Evolutionary conservation across 768 basidiomycete species (phyloP).

Genomic region (Leccinum uliginosum): DNA sequence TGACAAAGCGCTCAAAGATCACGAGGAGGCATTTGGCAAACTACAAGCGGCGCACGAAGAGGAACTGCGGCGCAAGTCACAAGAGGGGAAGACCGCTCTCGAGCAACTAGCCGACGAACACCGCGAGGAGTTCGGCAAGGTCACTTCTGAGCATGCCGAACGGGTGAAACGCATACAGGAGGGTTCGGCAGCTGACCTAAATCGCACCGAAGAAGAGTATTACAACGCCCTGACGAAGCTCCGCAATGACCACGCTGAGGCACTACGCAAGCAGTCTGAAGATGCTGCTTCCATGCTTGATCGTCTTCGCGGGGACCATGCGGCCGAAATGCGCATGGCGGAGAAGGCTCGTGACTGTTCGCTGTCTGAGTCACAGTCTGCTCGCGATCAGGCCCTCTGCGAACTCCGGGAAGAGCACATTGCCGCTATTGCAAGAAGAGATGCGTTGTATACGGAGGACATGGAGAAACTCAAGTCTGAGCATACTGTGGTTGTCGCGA

Average conservation of each 20-base stretch:
- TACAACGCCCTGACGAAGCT: conserved; percentile 77
- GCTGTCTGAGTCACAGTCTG: conserved; percentile 68
- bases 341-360: conserved; percentile 75
- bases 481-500: conserved; percentile 48
- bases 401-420: conserved; percentile 72
- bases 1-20: conserved; percentile 49
- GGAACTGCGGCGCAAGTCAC: conserved; percentile 47
- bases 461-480: conserved; percentile 62
- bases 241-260: conserved; percentile 64
- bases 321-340: conserved; percentile 62
- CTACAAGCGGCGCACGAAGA: conserved; percentile 52
- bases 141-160: conserved; percentile 51
- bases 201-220: conserved; percentile 75
- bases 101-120: conserved; percentile 50
- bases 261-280: conserved; percentile 55
- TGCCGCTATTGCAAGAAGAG: conserved; percentile 61
- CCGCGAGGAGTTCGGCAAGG: conserved; percentile 44
- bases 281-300: conserved; percentile 63
- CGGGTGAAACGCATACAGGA: conserved; percentile 59
- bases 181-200: conserved; percentile 50
- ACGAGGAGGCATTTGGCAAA: conserved; percentile 56
- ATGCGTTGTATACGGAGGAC: conserved; percentile 60
- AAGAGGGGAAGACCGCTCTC: conserved; percentile 51
- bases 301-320: conserved; percentile 73
- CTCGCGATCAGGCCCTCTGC: conserved; percentile 56